Evolutionary conservation across 225 moss, liverwort and hornwort species (phyloP), one percentile per base, ranked within the genome.

Genomic region (Polytrichum commune): DNA sequence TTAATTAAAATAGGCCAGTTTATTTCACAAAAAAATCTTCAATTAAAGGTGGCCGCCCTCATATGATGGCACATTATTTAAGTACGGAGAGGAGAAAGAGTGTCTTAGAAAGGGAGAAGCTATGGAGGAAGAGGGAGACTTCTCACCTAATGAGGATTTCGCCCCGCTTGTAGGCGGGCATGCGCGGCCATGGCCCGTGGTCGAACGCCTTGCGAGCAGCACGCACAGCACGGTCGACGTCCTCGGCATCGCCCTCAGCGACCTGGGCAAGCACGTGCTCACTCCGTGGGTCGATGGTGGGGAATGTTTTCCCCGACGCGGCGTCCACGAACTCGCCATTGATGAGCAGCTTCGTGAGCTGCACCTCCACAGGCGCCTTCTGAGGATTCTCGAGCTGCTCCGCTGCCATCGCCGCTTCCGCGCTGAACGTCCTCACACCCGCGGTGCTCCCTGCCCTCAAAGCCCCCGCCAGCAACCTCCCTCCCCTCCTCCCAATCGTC

Each of bases 121-220:
- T 38, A 38, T 38, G 13, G 38, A 33, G 8, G 8, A 33, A 33
- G 33, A 33, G 33, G 33, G 0, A 35, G 2, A 2, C 29, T 9
- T 28, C 90, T 16, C 73, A 96, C 74, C 90, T 92, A 28, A 54
- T 29, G 0, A 96, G 83, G 61, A 96, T 87, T 72, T 70, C 75
- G 13, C 79, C 72, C 0, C 93, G 86, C 79, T 83, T 73, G 77
- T 79, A 62, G 1, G 90, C 89, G 7, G 89, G 82, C 85, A 92
- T 69, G 68, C 78, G 89, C 4, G 96, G 96, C 96, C 96, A 96
- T 4, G 89, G 93, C 6, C 96, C 96, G 63, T 86, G 84, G 19
- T 96, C 92, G 35, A 96, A 93, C 8, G 96, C 96, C 66, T 82
- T 89, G 56, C 96, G 77, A 1, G 96, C 96, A 54, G 93, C 96